Evolutionary conservation across 495 filamentous ascomycete species (phyloP).

Genomic region (Penicillium paxilli): DNA sequence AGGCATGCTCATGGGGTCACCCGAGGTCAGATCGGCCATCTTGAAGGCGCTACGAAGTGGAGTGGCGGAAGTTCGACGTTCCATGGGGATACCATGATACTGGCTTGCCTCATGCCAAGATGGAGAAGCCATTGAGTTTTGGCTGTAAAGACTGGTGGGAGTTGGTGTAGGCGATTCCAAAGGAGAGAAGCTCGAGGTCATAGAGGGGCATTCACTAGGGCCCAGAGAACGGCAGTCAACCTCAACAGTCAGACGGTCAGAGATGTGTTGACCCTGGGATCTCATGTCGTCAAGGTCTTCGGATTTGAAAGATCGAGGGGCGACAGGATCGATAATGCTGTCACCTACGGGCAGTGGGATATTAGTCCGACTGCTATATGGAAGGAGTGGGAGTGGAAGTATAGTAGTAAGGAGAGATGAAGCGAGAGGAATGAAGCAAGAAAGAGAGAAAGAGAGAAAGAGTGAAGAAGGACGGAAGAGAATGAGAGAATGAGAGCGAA

Average conservation of each 20-base stretch:
- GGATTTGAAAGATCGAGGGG: conserved; percentile 23
- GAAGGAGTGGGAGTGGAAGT: conserved; percentile 5
- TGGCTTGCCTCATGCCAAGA: conserved; percentile 40
- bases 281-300: conserved; percentile 42
- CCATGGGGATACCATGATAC: conserved; percentile 32
- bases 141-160: conserved; percentile 46
- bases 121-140: conserved; percentile 41
- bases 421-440: conserved; percentile 11
- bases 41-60: conserved; percentile 42
- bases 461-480: conserved; percentile 12
- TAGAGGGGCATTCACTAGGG: conserved; percentile 47
- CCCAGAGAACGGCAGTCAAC: conserved; percentile 45
- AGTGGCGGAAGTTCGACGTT: conserved; percentile 34
- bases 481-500: conserved; percentile 18
- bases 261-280: conserved; percentile 38
- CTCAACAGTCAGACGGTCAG: conserved; percentile 45
- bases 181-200: conserved; percentile 46
- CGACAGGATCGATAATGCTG: conserved; percentile 22
- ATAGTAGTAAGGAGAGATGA: conserved; percentile 1
- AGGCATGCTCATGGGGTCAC: conserved; percentile 34
- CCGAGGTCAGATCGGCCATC: conserved; percentile 36
- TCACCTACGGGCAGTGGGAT: conserved; percentile 31
- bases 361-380: conserved; percentile 8
- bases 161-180: conserved; percentile 47
- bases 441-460: no score